Evolutionary conservation across 169 alveolate genomes (phyloP).

Genomic region (Babesia ovata): DNA sequence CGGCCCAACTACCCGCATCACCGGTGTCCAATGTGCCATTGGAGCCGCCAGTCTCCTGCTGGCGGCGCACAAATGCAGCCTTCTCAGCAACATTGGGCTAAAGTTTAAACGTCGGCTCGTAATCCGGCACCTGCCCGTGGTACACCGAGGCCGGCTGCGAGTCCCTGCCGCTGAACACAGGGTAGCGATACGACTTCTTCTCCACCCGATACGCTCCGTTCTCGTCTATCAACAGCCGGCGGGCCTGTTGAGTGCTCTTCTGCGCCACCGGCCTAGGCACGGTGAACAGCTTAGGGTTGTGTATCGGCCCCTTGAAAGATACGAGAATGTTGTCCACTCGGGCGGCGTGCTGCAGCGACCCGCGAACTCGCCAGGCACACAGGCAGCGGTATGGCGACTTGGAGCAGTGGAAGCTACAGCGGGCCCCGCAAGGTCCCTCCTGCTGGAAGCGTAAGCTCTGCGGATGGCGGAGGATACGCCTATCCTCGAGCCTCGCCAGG

Average conservation of each 20-base stretch:
- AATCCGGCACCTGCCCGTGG: slow-evolving; percentile 47
- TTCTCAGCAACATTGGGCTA: slow-evolving; percentile 1
- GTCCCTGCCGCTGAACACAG: slow-evolving; percentile 48
- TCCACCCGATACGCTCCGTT: slow-evolving; percentile 13
- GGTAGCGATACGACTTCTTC: slow-evolving; percentile 33
- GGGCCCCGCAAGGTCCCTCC: slow-evolving; percentile 73
- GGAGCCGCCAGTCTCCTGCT: no score
- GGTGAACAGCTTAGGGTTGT: slow-evolving; percentile 69
- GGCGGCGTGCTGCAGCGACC: slow-evolving; percentile 48
- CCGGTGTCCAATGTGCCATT: no score
- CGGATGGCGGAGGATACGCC: slow-evolving; percentile 67
- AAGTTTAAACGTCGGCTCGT: slow-evolving; percentile 38
- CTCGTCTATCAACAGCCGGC: slow-evolving; percentile 23
- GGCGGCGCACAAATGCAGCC: not conserved
- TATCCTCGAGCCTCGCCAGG: slow-evolving; percentile 79
- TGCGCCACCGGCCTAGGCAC: slow-evolving; percentile 68
- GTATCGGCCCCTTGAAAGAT: slow-evolving; percentile 72
- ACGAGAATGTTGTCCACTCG: slow-evolving; percentile 62
- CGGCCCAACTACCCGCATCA: no score
- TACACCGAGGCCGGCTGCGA: slow-evolving; percentile 21
- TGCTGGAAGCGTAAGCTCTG: slow-evolving; percentile 72
- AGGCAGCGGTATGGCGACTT: slow-evolving; percentile 73
- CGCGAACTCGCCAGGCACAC: slow-evolving; percentile 71
- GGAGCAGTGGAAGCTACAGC: slow-evolving; percentile 76
- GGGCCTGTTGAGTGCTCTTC: slow-evolving; percentile 42